Evolutionary conservation across 179 eudicot genomes (phyloP).

Genomic region (Gypsophila paniculata): DNA sequence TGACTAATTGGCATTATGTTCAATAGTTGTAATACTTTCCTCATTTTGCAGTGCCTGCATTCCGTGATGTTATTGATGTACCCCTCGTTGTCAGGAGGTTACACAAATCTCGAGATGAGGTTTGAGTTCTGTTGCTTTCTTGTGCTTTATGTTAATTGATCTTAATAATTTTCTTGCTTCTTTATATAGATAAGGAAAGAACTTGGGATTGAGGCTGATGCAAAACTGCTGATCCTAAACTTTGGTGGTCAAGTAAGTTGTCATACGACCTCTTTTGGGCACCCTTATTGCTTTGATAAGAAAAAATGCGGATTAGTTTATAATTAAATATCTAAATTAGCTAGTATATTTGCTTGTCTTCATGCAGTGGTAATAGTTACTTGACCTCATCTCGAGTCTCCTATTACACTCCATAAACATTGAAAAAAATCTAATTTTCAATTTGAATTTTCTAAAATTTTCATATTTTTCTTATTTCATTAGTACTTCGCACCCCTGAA

Average conservation of each 20-base stretch:
- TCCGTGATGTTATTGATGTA: conserved; percentile 92
- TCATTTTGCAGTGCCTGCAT: conserved; percentile 88
- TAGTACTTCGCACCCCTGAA: too few species aligned
- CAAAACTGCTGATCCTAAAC: conserved; percentile 78
- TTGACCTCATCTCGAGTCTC: too few species aligned
- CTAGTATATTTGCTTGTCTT: not conserved
- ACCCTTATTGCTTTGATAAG: not conserved
- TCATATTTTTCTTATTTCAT: too few species aligned
- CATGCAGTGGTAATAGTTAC: too few species aligned
- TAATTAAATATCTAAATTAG: not conserved
- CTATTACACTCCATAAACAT: too few species aligned
- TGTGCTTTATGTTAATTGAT: conserved; percentile 4
- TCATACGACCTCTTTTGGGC: not conserved
- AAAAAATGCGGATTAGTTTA: not conserved
- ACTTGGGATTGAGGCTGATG: conserved; percentile 67
- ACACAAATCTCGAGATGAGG: conserved; percentile 89
- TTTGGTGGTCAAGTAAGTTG: conserved; percentile 90
- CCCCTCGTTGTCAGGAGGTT: conserved; percentile 95
- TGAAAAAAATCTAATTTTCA: too few species aligned
- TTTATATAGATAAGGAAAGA: conserved; percentile 60
- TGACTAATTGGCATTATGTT: not conserved
- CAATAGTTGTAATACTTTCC: conserved; percentile 1
- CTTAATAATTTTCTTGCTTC: conserved; percentile 8
- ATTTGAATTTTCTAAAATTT: too few species aligned
- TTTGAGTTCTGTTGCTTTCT: conserved; percentile 26